Evolutionary conservation across 306 rosid species (phyloP).

Genomic region (Lagenaria siceraria): DNA sequence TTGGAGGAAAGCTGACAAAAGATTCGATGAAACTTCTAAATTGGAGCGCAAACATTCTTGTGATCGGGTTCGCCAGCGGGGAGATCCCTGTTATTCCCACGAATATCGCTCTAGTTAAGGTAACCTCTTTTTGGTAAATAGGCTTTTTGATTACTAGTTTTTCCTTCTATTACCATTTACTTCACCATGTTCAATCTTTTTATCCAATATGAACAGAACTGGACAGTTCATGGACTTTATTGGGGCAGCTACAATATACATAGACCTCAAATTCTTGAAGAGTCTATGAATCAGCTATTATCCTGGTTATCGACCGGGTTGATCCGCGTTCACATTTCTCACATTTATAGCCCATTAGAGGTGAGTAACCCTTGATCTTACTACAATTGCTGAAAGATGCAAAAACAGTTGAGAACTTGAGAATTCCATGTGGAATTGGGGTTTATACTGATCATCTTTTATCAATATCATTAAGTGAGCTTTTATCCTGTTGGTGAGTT

Average conservation of each 20-base stretch:
- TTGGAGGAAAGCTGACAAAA: constrained; percentile 79
- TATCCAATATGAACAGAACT: constrained; percentile 45
- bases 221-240: constrained; percentile 97
- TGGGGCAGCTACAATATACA: constrained; percentile 90
- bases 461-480: not conserved
- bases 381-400: not conserved
- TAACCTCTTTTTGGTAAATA: constrained; percentile 13
- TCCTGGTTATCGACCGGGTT: constrained; percentile 70
- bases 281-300: constrained; percentile 60
- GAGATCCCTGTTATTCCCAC: constrained; percentile 86
- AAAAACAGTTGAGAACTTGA: not conserved
- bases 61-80: constrained; percentile 94
- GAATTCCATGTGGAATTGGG: not conserved
- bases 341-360: constrained; percentile 55
- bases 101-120: constrained; percentile 92
- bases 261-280: constrained; percentile 64
- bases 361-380: constrained; percentile 27
- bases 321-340: constrained; percentile 72
- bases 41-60: constrained; percentile 84
- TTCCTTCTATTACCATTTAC: not conserved
- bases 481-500: not conserved
- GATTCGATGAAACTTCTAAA: constrained; percentile 62
- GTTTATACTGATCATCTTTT: not conserved
- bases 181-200: not conserved
- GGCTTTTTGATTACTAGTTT: not conserved